phyloP scores from a whole-genome alignment of 768 basidiomycete species.

The Neoboletus subvelutipes region DNA sequence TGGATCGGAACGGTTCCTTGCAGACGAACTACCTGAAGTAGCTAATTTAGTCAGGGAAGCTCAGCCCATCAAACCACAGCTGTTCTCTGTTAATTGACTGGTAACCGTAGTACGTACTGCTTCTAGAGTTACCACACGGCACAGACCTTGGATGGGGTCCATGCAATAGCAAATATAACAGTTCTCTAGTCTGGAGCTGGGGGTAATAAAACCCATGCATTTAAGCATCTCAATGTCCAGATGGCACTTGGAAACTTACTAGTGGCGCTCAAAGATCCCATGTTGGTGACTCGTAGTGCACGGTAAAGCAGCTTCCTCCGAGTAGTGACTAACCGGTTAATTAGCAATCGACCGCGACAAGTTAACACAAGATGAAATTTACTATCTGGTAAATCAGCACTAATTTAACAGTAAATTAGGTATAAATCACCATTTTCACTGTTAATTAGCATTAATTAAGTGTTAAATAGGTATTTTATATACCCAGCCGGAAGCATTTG shows the following conservation, averaged over 20 bases:
- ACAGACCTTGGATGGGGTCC: background rate
- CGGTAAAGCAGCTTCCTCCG: too few species aligned
- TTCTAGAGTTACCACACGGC: background rate
- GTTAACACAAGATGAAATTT: too few species aligned
- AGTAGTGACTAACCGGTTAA: too few species aligned
- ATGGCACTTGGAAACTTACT: background rate
- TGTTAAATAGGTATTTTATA: too few species aligned
- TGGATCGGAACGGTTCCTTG: background rate
- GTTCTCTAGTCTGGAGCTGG: background rate
- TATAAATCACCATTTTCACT: too few species aligned
- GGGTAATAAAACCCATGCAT: background rate
- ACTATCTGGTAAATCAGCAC: too few species aligned
- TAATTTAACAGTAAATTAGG: too few species aligned
- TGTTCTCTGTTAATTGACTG: background rate
- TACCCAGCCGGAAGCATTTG: too few species aligned
- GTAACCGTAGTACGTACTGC: background rate
- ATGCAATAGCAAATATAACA: constrained; percentile 1
- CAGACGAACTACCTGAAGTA: background rate
- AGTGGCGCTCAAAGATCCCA: background rate
- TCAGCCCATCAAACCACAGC: too few species aligned
- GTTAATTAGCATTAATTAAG: too few species aligned
- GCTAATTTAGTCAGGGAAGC: background rate
- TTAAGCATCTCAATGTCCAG: background rate
- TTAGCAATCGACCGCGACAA: too few species aligned
- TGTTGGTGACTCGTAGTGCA: too few species aligned